Conservation (phyloP, 1,284 basidiomycete genomes). For the Irpex sp. region DNA sequence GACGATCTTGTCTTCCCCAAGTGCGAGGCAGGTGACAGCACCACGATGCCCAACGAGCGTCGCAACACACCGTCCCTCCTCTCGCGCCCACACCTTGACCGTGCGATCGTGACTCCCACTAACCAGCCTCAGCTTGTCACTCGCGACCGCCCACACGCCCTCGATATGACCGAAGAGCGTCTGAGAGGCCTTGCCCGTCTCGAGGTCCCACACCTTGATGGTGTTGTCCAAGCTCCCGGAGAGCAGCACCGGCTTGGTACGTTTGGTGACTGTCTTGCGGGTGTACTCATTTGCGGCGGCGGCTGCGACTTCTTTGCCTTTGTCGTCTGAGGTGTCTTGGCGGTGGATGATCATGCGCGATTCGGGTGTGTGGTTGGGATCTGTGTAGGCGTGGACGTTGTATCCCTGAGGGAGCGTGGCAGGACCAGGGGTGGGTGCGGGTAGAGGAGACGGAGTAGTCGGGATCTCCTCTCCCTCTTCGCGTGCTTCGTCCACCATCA, state of each 20-base stretch:
- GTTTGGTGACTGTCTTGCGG: slow-evolving; percentile 8
- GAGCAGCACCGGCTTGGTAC: slow-evolving; percentile 69
- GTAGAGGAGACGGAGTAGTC: neutral
- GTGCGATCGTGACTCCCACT: slow-evolving; percentile 92
- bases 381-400: slow-evolving; percentile 10
- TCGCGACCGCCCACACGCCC: slow-evolving; percentile 94
- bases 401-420: slow-evolving; percentile 6
- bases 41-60: slow-evolving; percentile 95
- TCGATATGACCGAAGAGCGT: slow-evolving; percentile 97
- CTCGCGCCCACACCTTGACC: slow-evolving; percentile 93
- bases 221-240: slow-evolving; percentile 96
- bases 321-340: slow-evolving; percentile 1
- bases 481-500: slow-evolving; percentile 34
- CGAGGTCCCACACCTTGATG: slow-evolving; percentile 95
- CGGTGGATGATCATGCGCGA: slow-evolving; percentile 14
- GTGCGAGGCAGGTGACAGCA: slow-evolving; percentile 86
- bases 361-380: slow-evolving; percentile 1
- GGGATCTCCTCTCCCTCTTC: slow-evolving; percentile 6
- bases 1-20: slow-evolving; percentile 95
- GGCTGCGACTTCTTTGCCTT: slow-evolving; percentile 3
- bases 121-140: slow-evolving; percentile 89
- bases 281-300: slow-evolving; percentile 7
- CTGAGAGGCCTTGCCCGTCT: slow-evolving; percentile 73
- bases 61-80: slow-evolving; percentile 83
- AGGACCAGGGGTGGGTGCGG: neutral